Base-by-base conservation (phyloP, 2,329 filamentous ascomycete genomes). In the Clarireedia paspali region DNA sequence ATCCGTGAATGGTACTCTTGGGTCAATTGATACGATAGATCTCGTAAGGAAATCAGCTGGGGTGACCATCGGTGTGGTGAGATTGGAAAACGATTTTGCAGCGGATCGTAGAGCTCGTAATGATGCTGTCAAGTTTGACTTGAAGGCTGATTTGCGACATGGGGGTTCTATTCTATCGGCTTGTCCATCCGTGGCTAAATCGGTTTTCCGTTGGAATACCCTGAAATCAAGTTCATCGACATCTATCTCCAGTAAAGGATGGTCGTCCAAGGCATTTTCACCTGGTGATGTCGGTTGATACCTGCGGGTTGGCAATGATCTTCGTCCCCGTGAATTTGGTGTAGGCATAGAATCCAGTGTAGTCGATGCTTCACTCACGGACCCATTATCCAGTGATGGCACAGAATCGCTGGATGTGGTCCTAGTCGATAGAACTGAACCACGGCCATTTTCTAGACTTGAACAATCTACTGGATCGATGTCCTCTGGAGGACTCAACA, bases 91-190 rank as follows among this genome's bases (percentile, higher is more conserved):
- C 6, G 83, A 83, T 58, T 77, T 80, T 50, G 84, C 84, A 1
- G 84, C 84, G 38, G 80, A 84, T 58, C 81, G 61, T 56, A 87
- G 68, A 36, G 83, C 83, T 20, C 82, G 78, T 47, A 87, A 72
- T 9, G 84, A 87, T 6, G 84, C 83, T 5, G 84, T 87, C 39
- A 87, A 68, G 64, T 87, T 87, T 3, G 83, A 87, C 68, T 85
- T 86, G 72, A 87, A 87, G 6, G 78, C 83, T 42, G 64, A 72
- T 56, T 63, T 67, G 39, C 61, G 64, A 45, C 42, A 59, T 38
- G 64, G 58, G 39, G 58, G 44, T 39, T 59, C 52, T 6, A 52
- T 49, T n/a, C 56, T 47, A 12, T 48, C 27, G 12, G 38, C n/a
- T 17, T 59, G 57, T 24, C 62, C 57, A 7, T 60, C 62, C 49